A percentile compares a stretch with the other conserved stretches of the same genome.
phyloP scores from a whole-genome alignment of 148 eudicot species.

The Camellia lanceoleosa region DNA sequence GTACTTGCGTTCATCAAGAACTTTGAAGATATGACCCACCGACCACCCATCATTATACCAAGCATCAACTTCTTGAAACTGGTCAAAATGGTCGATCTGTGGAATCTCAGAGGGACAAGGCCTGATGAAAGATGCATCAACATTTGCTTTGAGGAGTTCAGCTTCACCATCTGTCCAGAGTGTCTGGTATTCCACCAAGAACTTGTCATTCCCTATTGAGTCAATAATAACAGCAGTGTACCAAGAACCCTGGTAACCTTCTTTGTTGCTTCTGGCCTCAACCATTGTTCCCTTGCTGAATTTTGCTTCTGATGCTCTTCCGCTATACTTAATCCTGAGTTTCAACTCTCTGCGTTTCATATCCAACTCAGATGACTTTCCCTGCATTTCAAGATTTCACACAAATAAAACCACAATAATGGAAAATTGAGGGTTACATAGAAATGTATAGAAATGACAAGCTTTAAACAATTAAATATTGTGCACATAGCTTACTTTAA shows the following conservation, averaged over 20 bases:
- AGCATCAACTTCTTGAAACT: constrained; percentile 57
- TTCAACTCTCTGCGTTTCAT: constrained; percentile 15
- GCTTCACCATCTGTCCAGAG: constrained; percentile 36
- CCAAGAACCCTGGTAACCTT: constrained; percentile 52
- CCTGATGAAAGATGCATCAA: constrained; percentile 35
- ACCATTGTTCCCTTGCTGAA: constrained; percentile 37
- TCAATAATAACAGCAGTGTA: constrained; percentile 39
- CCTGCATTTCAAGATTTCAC: constrained; percentile 8
- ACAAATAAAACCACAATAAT: not conserved
- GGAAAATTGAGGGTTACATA: not conserved
- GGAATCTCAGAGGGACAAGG: constrained; percentile 46
- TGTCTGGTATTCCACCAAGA: constrained; percentile 45
- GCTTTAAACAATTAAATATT: not conserved
- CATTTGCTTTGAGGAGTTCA: constrained; percentile 28
- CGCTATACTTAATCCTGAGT: constrained; percentile 25
- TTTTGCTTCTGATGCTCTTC: constrained; percentile 9
- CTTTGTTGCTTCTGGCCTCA: constrained; percentile 47
- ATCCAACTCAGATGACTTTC: constrained; percentile 7
- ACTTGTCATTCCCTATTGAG: constrained; percentile 27
- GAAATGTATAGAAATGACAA: not conserved
- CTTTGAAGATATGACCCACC: constrained; percentile 41
- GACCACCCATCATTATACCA: constrained; percentile 60
- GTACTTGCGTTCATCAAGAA: constrained; percentile 35
- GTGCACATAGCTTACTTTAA: not conserved
- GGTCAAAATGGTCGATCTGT: constrained; percentile 22